Conservation (phyloP, 1,284 basidiomycete species). For the Cerrena zonata region DNA sequence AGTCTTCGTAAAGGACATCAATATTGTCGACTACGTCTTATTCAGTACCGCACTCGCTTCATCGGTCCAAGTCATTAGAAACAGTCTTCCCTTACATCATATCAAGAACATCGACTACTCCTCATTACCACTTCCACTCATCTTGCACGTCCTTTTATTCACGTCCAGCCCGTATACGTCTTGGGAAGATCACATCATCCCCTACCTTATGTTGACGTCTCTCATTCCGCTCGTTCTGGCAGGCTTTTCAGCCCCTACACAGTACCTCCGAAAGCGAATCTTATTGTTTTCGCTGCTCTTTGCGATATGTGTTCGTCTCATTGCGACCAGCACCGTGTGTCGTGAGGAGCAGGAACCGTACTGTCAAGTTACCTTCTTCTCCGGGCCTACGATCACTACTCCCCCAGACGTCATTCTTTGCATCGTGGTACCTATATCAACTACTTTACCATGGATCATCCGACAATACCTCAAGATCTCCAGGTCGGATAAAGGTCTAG, state of each 20-base stretch:
- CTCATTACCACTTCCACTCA: conserved; percentile 45
- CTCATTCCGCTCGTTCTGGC: conserved; percentile 52
- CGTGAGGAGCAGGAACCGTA: conserved; percentile 90
- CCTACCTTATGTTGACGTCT: conserved; percentile 68
- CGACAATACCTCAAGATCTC: conserved; percentile 56
- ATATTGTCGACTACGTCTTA: conserved; percentile 37
- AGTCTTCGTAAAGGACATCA: conserved; percentile 37
- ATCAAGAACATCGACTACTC: conserved; percentile 17
- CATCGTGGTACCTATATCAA: conserved; percentile 49
- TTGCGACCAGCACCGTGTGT: conserved; percentile 78
- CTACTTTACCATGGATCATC: conserved; percentile 58
- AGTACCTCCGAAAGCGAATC: conserved; percentile 70
- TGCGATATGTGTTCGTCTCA: conserved; percentile 67
- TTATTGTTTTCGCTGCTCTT: conserved; percentile 62
- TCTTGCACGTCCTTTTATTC: conserved; percentile 69
- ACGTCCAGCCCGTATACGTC: conserved; percentile 91
- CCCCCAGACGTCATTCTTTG: conserved; percentile 56
- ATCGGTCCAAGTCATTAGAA: conserved; percentile 34
- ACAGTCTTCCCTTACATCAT: conserved; percentile 18
- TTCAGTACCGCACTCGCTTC: conserved; percentile 41
- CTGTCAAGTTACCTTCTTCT: conserved; percentile 84
- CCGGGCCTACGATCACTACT: conserved; percentile 59
- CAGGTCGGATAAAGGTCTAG: conserved; percentile 70
- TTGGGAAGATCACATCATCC: conserved; percentile 86
- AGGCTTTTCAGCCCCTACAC: conserved; percentile 62